Conservation (phyloP, 1,284 basidiomycete species). For the Cystobasidium pallidum region DNA sequence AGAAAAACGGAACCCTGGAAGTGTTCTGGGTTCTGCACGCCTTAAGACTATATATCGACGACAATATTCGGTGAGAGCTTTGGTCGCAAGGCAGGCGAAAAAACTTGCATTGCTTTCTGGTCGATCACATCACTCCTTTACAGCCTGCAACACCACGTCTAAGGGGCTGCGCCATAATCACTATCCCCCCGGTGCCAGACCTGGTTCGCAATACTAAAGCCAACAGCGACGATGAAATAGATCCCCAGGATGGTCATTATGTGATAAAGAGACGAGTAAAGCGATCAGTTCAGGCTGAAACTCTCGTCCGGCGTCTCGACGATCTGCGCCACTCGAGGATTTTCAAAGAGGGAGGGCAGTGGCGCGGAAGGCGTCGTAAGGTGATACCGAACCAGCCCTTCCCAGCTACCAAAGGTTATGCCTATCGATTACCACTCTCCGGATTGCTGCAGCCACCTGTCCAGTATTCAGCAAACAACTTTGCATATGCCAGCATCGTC, state of each 20-base stretch:
- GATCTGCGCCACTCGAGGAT: conserved; percentile 19
- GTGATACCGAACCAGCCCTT: too few species aligned
- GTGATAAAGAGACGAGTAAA: conserved; percentile 19
- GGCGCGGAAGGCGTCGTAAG: conserved; percentile 9
- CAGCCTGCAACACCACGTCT: conserved; percentile 18
- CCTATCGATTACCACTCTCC: conserved; percentile 13
- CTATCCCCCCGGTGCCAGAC: conserved; percentile 16
- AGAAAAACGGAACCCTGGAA: too few species aligned
- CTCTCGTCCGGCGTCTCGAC: conserved; percentile 18
- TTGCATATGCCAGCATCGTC: conserved; percentile 23
- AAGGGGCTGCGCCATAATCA: conserved; percentile 8
- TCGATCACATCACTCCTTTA: conserved; percentile 11
- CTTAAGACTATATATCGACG: too few species aligned
- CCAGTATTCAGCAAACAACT: conserved; percentile 9
- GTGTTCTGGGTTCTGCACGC: too few species aligned
- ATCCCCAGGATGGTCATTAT: conserved; percentile 17
- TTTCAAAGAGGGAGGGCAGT: conserved; percentile 10
- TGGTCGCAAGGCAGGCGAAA: too few species aligned
- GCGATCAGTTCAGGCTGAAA: conserved; percentile 26
- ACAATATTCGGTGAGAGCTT: too few species aligned
- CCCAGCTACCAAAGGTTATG: conserved; percentile 20
- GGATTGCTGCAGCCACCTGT: conserved; percentile 9
- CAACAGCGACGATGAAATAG: conserved; percentile 27
- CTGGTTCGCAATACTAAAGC: conserved; percentile 26
- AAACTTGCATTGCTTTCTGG: conserved; percentile 1